Evolutionary conservation across 2,329 filamentous ascomycete species (phyloP).

Genomic region (Cyphellophora attinorum): DNA sequence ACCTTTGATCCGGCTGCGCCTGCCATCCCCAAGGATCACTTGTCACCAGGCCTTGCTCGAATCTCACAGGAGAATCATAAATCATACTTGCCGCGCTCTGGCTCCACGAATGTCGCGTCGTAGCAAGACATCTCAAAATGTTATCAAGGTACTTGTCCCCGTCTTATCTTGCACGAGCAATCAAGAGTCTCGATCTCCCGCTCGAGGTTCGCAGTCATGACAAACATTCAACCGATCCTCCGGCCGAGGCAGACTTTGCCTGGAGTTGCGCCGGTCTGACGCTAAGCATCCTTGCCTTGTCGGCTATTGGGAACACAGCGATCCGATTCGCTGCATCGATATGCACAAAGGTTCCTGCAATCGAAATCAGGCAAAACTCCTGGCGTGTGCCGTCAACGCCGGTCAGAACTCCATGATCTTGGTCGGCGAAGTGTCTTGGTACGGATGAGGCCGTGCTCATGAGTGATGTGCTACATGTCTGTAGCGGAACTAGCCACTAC

Average conservation of each 20-base stretch:
- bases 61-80: neutral
- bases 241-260: neutral
- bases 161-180: too few species aligned
- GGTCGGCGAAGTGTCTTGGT: too few species aligned
- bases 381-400: too few species aligned
- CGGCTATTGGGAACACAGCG: too few species aligned
- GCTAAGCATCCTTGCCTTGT: neutral
- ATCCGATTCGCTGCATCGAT: neutral
- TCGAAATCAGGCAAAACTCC: too few species aligned
- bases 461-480: too few species aligned
- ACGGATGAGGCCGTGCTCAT: too few species aligned
- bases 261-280: neutral
- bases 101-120: neutral
- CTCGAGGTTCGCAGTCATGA: neutral
- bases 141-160: too few species aligned
- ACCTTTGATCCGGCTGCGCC: too few species aligned
- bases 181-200: neutral
- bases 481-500: too few species aligned
- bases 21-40: neutral
- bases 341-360: conserved; percentile 1
- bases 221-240: neutral
- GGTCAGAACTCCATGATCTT: too few species aligned
- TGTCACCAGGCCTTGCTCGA: neutral
- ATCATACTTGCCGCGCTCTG: neutral
- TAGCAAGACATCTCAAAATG: too few species aligned